Percentiles rank a stretch among this genome's conserved stretches.
phyloP scores from a whole-genome alignment of 2,329 filamentous ascomycete genomes.

The Pseudopyricularia javanii region DNA sequence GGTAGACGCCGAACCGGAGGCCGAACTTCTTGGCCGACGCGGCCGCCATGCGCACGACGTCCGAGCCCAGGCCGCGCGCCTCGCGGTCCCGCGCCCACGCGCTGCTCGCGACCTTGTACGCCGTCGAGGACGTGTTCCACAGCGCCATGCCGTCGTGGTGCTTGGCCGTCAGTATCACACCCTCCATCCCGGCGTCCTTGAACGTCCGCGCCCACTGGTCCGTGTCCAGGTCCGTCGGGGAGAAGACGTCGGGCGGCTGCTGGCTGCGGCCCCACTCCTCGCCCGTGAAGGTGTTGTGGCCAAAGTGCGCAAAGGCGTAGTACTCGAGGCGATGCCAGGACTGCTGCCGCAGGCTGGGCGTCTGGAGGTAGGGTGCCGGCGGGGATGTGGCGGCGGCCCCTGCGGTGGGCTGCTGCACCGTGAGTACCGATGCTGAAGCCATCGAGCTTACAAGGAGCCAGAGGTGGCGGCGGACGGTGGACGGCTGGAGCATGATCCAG shows the following conservation, averaged over 20 bases:
- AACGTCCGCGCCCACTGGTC: conserved; percentile 17
- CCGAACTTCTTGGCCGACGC: conserved; percentile 17
- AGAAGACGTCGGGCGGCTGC: conserved; percentile 14
- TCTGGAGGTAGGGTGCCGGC: conserved; percentile 10
- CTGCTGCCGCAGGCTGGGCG: conserved; percentile 12
- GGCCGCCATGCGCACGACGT: conserved; percentile 19
- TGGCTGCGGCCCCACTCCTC: conserved; percentile 17
- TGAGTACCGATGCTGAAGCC: background rate
- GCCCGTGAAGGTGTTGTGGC: conserved; percentile 16
- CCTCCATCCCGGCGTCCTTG: conserved; percentile 16
- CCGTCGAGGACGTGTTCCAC: conserved; percentile 19
- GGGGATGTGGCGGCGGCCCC: background rate
- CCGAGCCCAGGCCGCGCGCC: conserved; percentile 12
- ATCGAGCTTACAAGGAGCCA: background rate
- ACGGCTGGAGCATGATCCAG: background rate
- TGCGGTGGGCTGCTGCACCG: background rate
- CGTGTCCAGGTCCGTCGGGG: conserved; percentile 13
- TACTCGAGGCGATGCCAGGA: conserved; percentile 16
- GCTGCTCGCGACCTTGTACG: conserved; percentile 19
- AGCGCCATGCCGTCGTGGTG: conserved; percentile 23
- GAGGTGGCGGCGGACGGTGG: background rate
- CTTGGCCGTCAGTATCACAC: conserved; percentile 22
- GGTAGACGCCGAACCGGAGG: conserved; percentile 20
- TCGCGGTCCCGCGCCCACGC: conserved; percentile 16
- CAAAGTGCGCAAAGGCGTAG: conserved; percentile 17